Percentiles rank a stretch among this genome's conserved stretches.
Evolutionary conservation across 345 rosid genomes (phyloP).

Genomic region (Eucalyptus tenuipes): DNA sequence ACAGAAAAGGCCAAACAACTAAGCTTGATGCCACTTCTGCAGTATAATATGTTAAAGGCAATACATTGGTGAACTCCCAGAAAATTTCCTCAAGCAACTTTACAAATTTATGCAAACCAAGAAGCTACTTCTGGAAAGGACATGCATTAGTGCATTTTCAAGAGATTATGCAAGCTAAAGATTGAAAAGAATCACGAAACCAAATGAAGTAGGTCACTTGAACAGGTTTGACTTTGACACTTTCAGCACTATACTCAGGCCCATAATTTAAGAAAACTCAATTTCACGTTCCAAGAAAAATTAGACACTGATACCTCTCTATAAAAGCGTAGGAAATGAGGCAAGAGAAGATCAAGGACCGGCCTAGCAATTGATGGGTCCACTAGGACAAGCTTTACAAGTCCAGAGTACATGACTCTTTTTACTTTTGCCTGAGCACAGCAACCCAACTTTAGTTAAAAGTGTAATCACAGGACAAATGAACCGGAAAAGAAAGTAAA

Average conservation of each 20-base stretch:
- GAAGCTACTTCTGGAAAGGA: background rate
- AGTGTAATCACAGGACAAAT: background rate
- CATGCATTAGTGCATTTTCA: background rate
- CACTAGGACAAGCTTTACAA: conserved; percentile 57
- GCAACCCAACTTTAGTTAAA: conserved; percentile 3
- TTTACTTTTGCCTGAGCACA: conserved; percentile 49
- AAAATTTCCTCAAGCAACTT: background rate
- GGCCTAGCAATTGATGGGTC: conserved; percentile 48
- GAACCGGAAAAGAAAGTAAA: background rate
- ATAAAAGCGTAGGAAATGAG: conserved; percentile 62
- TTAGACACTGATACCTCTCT: conserved; percentile 38
- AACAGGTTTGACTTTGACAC: background rate
- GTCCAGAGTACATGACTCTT: conserved; percentile 54
- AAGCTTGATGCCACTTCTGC: background rate
- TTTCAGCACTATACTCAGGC: background rate
- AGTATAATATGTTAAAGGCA: background rate
- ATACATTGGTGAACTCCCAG: background rate
- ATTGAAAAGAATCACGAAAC: background rate
- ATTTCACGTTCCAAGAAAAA: background rate
- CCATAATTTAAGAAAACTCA: background rate
- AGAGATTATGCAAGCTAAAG: background rate
- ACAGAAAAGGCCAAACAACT: background rate
- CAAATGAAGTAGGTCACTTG: background rate
- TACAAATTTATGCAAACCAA: background rate
- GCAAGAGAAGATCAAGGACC: conserved; percentile 66